A percentile compares a stretch with the other conserved stretches of the same genome.
These are phyloP conservation scores for Daedalea quercina DNA, from an alignment of 768 basidiomycete genomes.

Conservation along the genomic window DNA sequence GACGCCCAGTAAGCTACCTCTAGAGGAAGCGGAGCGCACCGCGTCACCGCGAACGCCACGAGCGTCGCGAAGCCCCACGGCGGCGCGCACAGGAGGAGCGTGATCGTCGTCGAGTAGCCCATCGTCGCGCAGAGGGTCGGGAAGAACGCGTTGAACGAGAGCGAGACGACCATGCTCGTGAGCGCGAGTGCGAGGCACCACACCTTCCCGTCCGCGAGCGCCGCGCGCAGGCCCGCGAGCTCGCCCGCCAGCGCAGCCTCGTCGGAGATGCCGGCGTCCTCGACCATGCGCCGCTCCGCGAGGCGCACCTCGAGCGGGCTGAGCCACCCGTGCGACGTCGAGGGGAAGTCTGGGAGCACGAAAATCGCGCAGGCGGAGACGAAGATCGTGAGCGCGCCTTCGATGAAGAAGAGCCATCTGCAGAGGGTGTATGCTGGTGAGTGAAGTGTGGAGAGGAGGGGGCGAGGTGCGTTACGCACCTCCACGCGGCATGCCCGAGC, in stretches of 20 bases:
- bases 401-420: constrained; percentile 68
- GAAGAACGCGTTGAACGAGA: constrained; percentile 79
- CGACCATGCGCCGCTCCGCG: constrained; percentile 53
- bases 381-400: constrained; percentile 52
- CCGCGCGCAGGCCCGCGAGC: constrained; percentile 44
- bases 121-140: constrained; percentile 71
- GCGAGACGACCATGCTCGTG: constrained; percentile 50
- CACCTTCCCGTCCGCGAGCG: constrained; percentile 74
- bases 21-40: no score
- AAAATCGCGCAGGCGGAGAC: constrained; percentile 49
- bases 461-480: no score
- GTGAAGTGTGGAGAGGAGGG: no score
- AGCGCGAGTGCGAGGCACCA: constrained; percentile 75
- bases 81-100: constrained; percentile 71
- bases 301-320: constrained; percentile 48
- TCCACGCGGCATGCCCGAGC: constrained; percentile 66
- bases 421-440: no score
- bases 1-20: neutral
- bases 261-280: constrained; percentile 53
- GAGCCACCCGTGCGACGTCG: constrained; percentile 53
- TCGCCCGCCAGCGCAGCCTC: constrained; percentile 33
- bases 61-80: constrained; percentile 64
- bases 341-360: constrained; percentile 71
- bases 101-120: constrained; percentile 54
- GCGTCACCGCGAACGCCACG: constrained; percentile 44